These are phyloP conservation scores for Actinomucor elegans DNA, from an alignment of 371 early-diverging fungal genomes.

Conservation along the genomic window DNA sequence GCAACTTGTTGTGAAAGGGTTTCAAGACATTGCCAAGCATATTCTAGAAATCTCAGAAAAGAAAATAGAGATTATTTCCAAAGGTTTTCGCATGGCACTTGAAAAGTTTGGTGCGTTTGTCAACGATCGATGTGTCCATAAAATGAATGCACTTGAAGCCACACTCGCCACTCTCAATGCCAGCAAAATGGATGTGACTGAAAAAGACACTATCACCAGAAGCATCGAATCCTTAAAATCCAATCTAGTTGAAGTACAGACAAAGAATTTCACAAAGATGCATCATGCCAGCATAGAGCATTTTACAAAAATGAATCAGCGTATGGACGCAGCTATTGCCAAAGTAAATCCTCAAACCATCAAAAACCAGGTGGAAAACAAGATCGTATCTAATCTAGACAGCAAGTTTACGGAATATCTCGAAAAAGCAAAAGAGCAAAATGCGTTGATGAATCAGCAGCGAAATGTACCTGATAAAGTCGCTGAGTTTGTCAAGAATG, in stretches of 20 bases:
- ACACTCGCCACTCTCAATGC: not conserved
- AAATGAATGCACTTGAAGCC: not conserved
- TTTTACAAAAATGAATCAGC: not conserved
- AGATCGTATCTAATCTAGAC: not conserved
- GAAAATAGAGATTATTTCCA: not conserved
- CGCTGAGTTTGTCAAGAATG: not conserved
- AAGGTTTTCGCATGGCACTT: not conserved
- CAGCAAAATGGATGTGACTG: not conserved
- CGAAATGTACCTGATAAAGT: not conserved
- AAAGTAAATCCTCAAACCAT: not conserved
- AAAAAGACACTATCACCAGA: not conserved
- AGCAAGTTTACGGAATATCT: not conserved
- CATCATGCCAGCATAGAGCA: not conserved
- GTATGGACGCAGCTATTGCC: not conserved
- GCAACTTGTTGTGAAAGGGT: not conserved
- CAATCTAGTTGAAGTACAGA: not conserved
- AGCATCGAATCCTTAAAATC: not conserved
- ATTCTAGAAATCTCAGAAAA: not conserved
- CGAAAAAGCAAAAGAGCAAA: slow-evolving; percentile 1
- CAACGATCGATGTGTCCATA: not conserved
- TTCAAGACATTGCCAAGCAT: not conserved
- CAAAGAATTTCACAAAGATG: not conserved
- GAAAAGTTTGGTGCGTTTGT: not conserved
- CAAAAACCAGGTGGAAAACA: not conserved
- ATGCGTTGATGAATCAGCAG: not conserved